Base-by-base conservation (phyloP, 441 rosid species). In the Populus hybrid region DNA sequence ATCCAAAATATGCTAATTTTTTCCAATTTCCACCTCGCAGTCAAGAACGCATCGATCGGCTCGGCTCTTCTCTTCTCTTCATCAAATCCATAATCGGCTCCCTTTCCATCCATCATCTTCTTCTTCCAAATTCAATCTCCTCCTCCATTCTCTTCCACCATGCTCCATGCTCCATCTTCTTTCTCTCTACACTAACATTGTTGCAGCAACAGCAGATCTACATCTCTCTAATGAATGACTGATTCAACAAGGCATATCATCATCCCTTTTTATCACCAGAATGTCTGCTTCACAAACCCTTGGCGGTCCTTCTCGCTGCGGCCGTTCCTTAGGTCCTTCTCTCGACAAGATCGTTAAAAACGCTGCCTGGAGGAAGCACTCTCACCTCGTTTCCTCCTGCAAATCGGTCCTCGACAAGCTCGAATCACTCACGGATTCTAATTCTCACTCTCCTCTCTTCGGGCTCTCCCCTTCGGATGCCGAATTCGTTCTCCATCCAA, bases 311-410 rank as follows among this genome's bases (percentile, higher is more conserved):
- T 86, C 95, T 67, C 84, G 92, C 53, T 90, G 93, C 83, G 98
- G 98, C 72, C 93, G 95, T 34, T 88, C 84, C 1, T 67, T 95
- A 3, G 98, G 94, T 0, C 97, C 97, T 1, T 87, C 88, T 4
- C 89, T 95, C 75, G 98, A 95, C 82, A 90, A 92, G 87, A 92
- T 95, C 88, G 85, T 95, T 10, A 95, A 95, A 77, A 93, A 95
- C 75, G 97, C 98, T 14, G 96, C 98, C 6, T 95, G 99, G 99
- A 85, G 98, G 36, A 95, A 95, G 84, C 99, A 95, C 79, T 88
- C 97, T 35, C 88, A 87, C 77, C 86, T 95, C 46, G 99, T 95
- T 73, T 86, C 97, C 78, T 76, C 97, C 36, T 92, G 95, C 84
- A 95, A 94, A 80, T 86, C 98, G 28, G 91, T 87, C 75, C 95